Conservation (phyloP, 805 yeast species). For the Metschnikowia colocasiae region DNA sequence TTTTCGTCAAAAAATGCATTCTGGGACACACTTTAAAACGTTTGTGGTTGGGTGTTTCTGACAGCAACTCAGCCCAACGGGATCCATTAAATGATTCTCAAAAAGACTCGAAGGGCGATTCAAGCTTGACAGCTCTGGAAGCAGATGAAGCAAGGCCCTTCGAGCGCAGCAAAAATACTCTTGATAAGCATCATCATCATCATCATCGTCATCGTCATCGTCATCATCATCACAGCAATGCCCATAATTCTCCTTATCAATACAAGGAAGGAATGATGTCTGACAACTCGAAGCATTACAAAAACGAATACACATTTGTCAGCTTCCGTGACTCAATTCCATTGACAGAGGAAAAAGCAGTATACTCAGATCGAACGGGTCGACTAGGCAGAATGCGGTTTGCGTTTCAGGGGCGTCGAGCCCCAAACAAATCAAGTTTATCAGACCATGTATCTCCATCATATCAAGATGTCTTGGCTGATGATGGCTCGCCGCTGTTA, state of each 20-base stretch:
- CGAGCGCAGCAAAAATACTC: background rate
- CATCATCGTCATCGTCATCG: conserved; percentile 6
- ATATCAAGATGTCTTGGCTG: background rate
- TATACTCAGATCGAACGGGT: conserved; percentile 24
- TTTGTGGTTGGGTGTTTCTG: conserved; percentile 29
- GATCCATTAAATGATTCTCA: background rate
- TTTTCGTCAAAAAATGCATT: conserved; percentile 28
- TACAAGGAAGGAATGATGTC: background rate
- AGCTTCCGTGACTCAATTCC: conserved; percentile 35
- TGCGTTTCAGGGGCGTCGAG: conserved; percentile 26
- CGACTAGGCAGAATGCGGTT: conserved; percentile 36
- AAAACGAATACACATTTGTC: conserved; percentile 24
- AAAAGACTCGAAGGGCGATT: background rate
- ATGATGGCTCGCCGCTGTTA: background rate
- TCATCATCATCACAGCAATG: conserved; percentile 6
- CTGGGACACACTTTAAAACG: conserved; percentile 33
- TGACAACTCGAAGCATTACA: background rate
- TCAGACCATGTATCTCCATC: background rate
- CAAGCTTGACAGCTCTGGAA: background rate
- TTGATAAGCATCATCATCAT: conserved; percentile 10
- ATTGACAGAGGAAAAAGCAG: conserved; percentile 12
- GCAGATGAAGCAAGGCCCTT: background rate
- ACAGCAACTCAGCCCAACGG: background rate
- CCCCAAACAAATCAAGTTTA: background rate
- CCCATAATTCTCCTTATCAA: conserved; percentile 3